Evolutionary conservation across 179 eudicot species (phyloP).

Genomic region (Vitellaria paradoxa): DNA sequence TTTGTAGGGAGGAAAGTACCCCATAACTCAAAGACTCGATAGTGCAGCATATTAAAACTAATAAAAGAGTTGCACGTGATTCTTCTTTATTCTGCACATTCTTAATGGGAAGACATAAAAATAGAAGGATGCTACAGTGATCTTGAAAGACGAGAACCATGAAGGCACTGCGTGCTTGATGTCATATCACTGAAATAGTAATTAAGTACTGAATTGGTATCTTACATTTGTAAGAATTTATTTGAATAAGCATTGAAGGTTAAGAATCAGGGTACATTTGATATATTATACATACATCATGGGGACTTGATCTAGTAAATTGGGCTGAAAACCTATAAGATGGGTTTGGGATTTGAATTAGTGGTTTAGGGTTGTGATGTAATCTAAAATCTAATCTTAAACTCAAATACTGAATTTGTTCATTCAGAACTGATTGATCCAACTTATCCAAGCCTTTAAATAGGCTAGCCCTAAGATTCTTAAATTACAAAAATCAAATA

Average conservation of each 20-base stretch:
- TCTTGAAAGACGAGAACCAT: not conserved
- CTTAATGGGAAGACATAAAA: not conserved
- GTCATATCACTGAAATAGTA: not conserved
- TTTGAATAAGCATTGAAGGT: not conserved
- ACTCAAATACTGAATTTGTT: no score
- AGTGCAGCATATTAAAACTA: not conserved
- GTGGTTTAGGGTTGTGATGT: no score
- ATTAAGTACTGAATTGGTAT: not conserved
- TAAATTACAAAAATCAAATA: no score
- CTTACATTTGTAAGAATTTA: not conserved
- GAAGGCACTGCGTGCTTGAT: not conserved
- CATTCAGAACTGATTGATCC: no score
- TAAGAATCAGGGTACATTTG: not conserved
- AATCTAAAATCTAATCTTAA: no score
- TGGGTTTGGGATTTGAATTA: no score
- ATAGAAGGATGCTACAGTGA: not conserved
- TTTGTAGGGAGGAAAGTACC: not conserved
- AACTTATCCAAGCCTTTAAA: no score
- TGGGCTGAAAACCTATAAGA: not conserved
- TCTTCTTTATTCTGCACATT: not conserved
- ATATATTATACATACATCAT: not conserved
- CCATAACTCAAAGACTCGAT: constrained; percentile 1
- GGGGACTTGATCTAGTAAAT: not conserved
- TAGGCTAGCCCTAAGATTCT: no score
- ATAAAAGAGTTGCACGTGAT: not conserved